phyloP scores from a whole-genome alignment of 148 eudicot species.

The Spergularia marina region DNA sequence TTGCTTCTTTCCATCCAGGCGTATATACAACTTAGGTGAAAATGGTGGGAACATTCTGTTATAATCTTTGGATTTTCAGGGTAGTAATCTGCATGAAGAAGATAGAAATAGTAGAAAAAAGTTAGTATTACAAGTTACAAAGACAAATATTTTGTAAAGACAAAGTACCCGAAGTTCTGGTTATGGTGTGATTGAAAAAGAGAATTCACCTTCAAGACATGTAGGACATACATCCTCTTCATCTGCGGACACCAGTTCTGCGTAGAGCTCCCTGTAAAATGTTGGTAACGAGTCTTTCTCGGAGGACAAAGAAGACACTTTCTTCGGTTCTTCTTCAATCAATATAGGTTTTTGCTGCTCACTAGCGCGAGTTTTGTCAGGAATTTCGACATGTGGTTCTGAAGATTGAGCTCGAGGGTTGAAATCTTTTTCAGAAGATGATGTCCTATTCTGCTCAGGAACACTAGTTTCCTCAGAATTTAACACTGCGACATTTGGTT shows the following conservation, averaged over 20 bases:
- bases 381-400: background rate
- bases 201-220: slow-evolving; percentile 20
- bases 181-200: background rate
- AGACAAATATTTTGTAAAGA: too few species aligned
- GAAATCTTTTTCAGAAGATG: too few species aligned
- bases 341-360: too few species aligned
- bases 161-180: too few species aligned
- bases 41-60: slow-evolving; percentile 27
- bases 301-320: background rate
- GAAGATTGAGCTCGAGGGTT: too few species aligned
- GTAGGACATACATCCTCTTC: slow-evolving; percentile 25
- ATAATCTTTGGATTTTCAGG: slow-evolving; percentile 26
- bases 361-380: background rate
- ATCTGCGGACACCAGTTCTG: background rate
- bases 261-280: background rate
- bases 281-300: background rate
- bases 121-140: background rate
- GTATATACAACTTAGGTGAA: slow-evolving; percentile 29
- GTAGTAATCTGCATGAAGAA: slow-evolving; percentile 10
- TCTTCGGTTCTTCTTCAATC: background rate
- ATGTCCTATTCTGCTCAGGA: too few species aligned
- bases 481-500: background rate
- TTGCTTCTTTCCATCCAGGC: slow-evolving; percentile 29
- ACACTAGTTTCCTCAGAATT: too few species aligned
- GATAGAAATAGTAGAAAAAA: background rate